Percentiles rank a stretch among this genome's conserved stretches.
Evolutionary conservation across 345 rosid genomes (phyloP).

Genomic region (Anastatica hierochuntica): DNA sequence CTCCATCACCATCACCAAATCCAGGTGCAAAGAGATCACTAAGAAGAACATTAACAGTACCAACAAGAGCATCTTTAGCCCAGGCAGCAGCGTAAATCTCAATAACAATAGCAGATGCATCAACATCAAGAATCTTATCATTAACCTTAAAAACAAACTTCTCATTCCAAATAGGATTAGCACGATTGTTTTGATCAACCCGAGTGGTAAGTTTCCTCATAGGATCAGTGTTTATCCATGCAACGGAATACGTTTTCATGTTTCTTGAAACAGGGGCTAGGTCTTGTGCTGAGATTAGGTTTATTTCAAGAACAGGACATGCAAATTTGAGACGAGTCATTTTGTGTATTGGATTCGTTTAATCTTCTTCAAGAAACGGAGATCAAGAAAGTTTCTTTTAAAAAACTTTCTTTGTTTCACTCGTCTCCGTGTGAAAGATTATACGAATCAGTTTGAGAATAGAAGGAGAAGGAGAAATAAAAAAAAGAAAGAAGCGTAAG

Average conservation of each 20-base stretch:
- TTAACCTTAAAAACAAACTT: conserved; percentile 72
- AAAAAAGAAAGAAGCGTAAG: no score
- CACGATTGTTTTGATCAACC: conserved; percentile 53
- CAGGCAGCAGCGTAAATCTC: conserved; percentile 86
- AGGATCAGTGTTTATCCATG: conserved; percentile 61
- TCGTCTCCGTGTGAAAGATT: no score
- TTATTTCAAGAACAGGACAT: conserved; percentile 64
- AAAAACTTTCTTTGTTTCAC: no score
- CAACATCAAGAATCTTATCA: conserved; percentile 45
- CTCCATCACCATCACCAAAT: conserved; percentile 18
- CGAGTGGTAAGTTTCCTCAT: conserved; percentile 58
- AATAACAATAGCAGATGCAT: conserved; percentile 48
- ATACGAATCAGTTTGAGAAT: no score
- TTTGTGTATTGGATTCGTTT: not conserved
- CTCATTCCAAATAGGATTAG: conserved; percentile 81
- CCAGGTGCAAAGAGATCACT: conserved; percentile 40
- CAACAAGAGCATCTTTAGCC: conserved; percentile 67
- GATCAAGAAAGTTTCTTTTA: conserved; percentile 1
- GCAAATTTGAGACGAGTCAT: conserved; percentile 29
- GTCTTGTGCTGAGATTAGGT: conserved; percentile 68
- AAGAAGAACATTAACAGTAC: conserved; percentile 51
- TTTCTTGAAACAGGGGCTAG: conserved; percentile 53
- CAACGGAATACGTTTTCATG: conserved; percentile 81
- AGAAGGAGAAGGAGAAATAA: conserved; percentile 19
- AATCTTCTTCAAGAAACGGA: no score